Evolutionary conservation across 129 eudicot genomes (phyloP).

Genomic region (Rutidosis leptorrhynchoides): DNA sequence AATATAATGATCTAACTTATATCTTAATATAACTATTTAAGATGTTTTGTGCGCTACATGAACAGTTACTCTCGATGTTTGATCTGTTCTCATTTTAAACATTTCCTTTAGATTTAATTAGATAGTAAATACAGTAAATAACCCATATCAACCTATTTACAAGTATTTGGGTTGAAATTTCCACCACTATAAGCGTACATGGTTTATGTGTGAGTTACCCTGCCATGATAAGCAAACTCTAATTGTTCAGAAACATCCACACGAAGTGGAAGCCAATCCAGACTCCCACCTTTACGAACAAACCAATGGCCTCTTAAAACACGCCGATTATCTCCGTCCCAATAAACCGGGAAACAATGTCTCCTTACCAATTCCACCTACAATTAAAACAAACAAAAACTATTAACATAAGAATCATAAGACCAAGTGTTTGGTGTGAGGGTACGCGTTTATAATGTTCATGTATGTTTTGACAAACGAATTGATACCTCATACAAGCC

Average conservation of each 20-base stretch:
- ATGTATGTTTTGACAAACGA: not conserved
- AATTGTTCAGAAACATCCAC: conserved; percentile 96
- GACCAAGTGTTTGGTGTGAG: conserved; percentile 7
- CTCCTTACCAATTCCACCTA: conserved; percentile 90
- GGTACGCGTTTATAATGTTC: not conserved
- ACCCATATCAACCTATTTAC: not conserved
- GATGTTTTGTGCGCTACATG: not conserved
- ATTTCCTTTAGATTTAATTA: not conserved
- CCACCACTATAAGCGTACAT: conserved; percentile 12
- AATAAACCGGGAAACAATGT: conserved; percentile 92
- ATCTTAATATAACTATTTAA: not conserved
- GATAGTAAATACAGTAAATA: too few species aligned
- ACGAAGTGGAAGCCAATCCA: conserved; percentile 96
- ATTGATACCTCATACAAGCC: conserved; percentile 80
- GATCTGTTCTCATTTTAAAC: conserved; percentile 1
- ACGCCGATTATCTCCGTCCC: conserved; percentile 97
- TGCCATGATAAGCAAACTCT: conserved; percentile 85
- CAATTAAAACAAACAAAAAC: conserved; percentile 21
- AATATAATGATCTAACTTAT: not conserved
- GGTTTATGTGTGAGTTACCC: conserved; percentile 40
- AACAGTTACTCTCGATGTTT: not conserved
- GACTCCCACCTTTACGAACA: conserved; percentile 89
- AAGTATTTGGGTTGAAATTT: not conserved
- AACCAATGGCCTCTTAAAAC: conserved; percentile 98
- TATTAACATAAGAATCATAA: conserved; percentile 11